Evolutionary conservation across 2,329 filamentous ascomycete species (phyloP), one percentile per base, ranked within the genome.

Genomic region (Alternaria angustiovoidea): DNA sequence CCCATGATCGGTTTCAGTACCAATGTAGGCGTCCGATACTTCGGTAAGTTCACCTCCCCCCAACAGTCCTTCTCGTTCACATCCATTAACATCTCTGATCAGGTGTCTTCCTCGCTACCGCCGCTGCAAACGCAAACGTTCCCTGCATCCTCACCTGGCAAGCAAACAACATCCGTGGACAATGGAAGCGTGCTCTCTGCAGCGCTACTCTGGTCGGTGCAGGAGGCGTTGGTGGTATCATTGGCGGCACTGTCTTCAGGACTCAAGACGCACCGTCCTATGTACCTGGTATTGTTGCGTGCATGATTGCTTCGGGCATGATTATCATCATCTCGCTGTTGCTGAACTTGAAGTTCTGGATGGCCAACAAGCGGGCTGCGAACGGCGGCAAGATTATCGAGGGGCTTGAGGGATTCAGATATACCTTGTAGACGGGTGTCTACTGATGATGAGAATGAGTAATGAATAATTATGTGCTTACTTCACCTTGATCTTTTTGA

Each of bases 121-220:
- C 90, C 0, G 91, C 90, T 5, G 88, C 89, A 65, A 93, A 93
- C 76, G 86, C 88, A 65, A 95, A 94, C 73, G 83, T 94, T 4
- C 92, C 93, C 0, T 83, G 87, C 3, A 82, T 87, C 47, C 87
- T 96, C 80, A 86, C 91, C 0, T 95, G 92, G 81, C 92, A 94
- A 80, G 91, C 91, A 38, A 95, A 94, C 80, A 96, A 96, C 78
- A 90, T 96, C 73, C 88, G 91, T 51, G 92, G 92, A 0, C 92
- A 95, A 79, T 95, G 92, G 91, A 96, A 94, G 81, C 87, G 93
- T 41, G 92, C 92, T 1, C 88, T 95, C 62, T 89, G 87, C 75
- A 91, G 87, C 63, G 91, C 92, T 2, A 90, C 88, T 0, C 85
- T 94, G 2, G 90, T 95, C 3, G 90, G 89, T 2, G 87, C 91